These are phyloP conservation scores for Smallanthus sonchifolius DNA, from an alignment of 129 eudicot genomes.

Conservation along the genomic window DNA sequence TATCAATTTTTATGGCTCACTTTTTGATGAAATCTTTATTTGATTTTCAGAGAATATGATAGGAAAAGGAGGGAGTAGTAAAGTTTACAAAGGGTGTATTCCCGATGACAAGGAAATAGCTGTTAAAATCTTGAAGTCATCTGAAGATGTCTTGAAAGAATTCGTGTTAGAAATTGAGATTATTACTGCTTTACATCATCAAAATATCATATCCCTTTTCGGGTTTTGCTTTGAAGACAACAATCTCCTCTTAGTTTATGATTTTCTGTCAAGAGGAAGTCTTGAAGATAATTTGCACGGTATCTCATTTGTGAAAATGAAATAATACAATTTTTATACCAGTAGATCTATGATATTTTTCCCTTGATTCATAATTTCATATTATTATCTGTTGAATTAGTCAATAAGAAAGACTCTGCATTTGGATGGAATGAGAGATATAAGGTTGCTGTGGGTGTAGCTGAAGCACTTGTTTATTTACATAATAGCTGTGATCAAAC, in stretches of 20 bases:
- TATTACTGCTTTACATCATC: slow-evolving; percentile 66
- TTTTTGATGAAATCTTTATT: background rate
- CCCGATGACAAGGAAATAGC: slow-evolving; percentile 53
- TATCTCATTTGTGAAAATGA: slow-evolving; percentile 14
- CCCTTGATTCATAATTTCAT: background rate
- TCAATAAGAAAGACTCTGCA: slow-evolving; percentile 31
- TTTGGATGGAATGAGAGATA: slow-evolving; percentile 67
- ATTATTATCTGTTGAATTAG: slow-evolving; percentile 15
- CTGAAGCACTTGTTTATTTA: slow-evolving; percentile 56
- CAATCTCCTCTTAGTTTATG: slow-evolving; percentile 78
- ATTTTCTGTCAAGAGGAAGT: slow-evolving; percentile 82
- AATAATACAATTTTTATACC: background rate
- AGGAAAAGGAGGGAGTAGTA: slow-evolving; percentile 94
- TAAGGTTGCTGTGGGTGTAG: slow-evolving; percentile 67
- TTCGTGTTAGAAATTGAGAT: slow-evolving; percentile 45
- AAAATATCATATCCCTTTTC: slow-evolving; percentile 66
- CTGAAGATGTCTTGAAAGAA: slow-evolving; percentile 36
- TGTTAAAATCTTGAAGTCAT: slow-evolving; percentile 37
- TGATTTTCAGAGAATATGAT: slow-evolving; percentile 62
- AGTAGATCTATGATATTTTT: background rate
- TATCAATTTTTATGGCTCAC: slow-evolving; percentile 11
- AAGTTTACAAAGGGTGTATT: slow-evolving; percentile 74
- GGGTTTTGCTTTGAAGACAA: slow-evolving; percentile 88
- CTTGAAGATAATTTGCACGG: slow-evolving; percentile 88
- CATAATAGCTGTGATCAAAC: slow-evolving; percentile 42